Evolutionary conservation across 2,329 filamentous ascomycete genomes (phyloP), one percentile per base, ranked within the genome.

Genomic region (Clonostachys rosea): DNA sequence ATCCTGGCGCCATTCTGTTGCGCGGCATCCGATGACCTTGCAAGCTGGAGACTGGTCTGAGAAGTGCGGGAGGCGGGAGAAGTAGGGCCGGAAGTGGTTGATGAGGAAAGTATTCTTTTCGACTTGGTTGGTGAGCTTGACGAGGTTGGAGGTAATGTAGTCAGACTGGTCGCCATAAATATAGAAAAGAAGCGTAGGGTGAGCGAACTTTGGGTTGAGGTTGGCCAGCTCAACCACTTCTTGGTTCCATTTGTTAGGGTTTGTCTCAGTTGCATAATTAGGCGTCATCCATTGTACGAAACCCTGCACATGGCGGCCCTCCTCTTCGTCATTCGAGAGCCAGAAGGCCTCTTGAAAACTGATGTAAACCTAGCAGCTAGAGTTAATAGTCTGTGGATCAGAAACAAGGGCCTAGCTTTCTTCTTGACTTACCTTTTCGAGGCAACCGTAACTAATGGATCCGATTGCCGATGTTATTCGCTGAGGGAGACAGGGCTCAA

Each of bases 131-230:
- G 63, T 43, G 4, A 79, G 56, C 13, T 66, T 61, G 5, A 66
- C 65, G 7, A 79, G 56, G 16, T 66, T 62, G 12, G 65, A 63
- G 0, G 77, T 81, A 42, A 87, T 62, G 55, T 78, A 71, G 9
- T 65, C 63, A 1, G 79, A 83, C 59, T 83, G 79, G 17, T 75
- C 76, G 36, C 86, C 86, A 57, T 83, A 86, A 35, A 76, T 84
- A 70, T 91, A 96, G 75, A 95, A 96, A 24, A 96, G 78, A 5
- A 96, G 75, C 0, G 89, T 95, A 8, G 91, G 87, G 50, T 95
- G 90, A 0, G 84, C 76, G 44, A 71, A 73, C 2, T 68, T 58
- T 0, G 59, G 55, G 0, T 79, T 74, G 3, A 95, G 73, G 3
- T 84, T 81, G 40, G 86, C 84, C 18, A 96, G 77, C 49, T 92